Evolutionary conservation across 2,329 filamentous ascomycete genomes (phyloP).

Genomic region (Ophiostoma sp.): DNA sequence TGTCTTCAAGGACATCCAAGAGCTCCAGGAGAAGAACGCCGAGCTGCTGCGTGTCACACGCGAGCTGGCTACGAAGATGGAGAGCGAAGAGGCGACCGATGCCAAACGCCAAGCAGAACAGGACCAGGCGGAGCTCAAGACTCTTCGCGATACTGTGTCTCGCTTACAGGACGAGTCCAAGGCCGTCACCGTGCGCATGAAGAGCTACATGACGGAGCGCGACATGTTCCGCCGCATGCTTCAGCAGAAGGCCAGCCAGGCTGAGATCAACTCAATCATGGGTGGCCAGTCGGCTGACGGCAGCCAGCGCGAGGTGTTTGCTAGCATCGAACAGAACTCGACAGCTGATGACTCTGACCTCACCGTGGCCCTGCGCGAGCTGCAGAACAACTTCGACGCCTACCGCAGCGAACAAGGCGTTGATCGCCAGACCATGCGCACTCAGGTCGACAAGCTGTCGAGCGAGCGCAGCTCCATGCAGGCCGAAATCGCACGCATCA

Average conservation of each 20-base stretch:
- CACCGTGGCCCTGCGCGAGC: constrained; percentile 72
- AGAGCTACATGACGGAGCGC: constrained; percentile 90
- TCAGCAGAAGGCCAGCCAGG: constrained; percentile 59
- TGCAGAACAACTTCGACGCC: constrained; percentile 83
- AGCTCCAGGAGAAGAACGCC: constrained; percentile 82
- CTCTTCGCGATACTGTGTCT: constrained; percentile 37
- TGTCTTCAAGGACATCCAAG: constrained; percentile 76
- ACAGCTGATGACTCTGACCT: constrained; percentile 56
- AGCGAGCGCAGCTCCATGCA: constrained; percentile 78
- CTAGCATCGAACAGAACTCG: constrained; percentile 51
- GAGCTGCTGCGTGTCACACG: constrained; percentile 77
- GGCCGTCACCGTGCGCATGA: constrained; percentile 73
- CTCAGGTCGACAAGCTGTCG: constrained; percentile 76
- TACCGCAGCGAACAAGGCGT: constrained; percentile 80
- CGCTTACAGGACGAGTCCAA: constrained; percentile 73
- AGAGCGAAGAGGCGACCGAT: constrained; percentile 76
- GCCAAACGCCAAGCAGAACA: constrained; percentile 57
- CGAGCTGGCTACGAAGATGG: constrained; percentile 80
- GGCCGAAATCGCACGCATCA: constrained; percentile 71
- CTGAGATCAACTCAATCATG: constrained; percentile 62
- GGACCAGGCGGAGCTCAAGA: constrained; percentile 65
- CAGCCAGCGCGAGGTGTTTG: constrained; percentile 44
- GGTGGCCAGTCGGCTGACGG: constrained; percentile 60
- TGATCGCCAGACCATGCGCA: constrained; percentile 74
- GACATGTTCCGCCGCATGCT: constrained; percentile 97